Conservation (phyloP, 106 monocot genomes). For the Triglochin maritima region DNA sequence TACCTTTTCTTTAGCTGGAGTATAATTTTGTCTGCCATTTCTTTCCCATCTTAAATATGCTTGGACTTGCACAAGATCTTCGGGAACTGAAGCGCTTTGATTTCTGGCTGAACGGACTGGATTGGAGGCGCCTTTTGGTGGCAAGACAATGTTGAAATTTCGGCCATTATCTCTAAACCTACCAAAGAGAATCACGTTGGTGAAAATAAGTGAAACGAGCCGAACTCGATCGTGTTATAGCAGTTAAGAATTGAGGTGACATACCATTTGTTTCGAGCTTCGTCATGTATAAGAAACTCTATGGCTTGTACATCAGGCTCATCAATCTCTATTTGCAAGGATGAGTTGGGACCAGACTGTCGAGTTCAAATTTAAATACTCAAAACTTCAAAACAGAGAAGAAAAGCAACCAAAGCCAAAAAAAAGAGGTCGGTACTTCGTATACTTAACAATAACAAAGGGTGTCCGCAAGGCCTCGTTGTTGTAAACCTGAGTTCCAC, state of each 20-base stretch:
- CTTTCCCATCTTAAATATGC: slow-evolving; percentile 94
- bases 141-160: slow-evolving; percentile 58
- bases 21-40: slow-evolving; percentile 69
- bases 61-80: slow-evolving; percentile 90
- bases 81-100: slow-evolving; percentile 38
- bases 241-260: slow-evolving; percentile 4
- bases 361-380: neutral
- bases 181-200: neutral
- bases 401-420: neutral
- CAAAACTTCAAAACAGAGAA: neutral
- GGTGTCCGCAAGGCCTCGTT: slow-evolving; percentile 74
- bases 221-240: neutral
- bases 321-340: slow-evolving; percentile 68
- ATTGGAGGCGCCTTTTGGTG: slow-evolving; percentile 5
- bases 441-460: slow-evolving; percentile 50
- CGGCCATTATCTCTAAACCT: slow-evolving; percentile 90
- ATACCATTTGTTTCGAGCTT: slow-evolving; percentile 73
- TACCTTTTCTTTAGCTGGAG: slow-evolving; percentile 77
- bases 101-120: slow-evolving; percentile 9
- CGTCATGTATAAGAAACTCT: slow-evolving; percentile 83
- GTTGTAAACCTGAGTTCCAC: slow-evolving; percentile 79
- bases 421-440: neutral
- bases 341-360: slow-evolving; percentile 58
- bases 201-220: neutral
- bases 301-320: slow-evolving; percentile 69